phyloP scores from a whole-genome alignment of 2,329 filamentous ascomycete species.

The Fusarium sp. region DNA sequence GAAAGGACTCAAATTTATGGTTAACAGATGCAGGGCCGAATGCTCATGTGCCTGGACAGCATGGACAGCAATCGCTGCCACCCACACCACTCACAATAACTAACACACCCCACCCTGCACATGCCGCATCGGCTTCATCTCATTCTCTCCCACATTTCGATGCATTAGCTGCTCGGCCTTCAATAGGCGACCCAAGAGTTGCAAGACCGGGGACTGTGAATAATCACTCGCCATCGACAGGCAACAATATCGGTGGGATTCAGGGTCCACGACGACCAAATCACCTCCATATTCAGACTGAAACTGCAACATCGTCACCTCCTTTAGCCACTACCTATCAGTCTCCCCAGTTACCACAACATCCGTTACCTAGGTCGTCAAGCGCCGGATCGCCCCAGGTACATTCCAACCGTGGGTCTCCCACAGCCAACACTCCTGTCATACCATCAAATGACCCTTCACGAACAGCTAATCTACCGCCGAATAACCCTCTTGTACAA shows the following conservation, averaged over 20 bases:
- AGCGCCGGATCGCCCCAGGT: constrained; percentile 13
- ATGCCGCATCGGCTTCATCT: constrained; percentile 4
- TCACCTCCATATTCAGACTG: constrained; percentile 16
- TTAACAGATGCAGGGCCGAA: constrained; percentile 19
- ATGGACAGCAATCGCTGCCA: constrained; percentile 5
- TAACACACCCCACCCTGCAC: constrained; percentile 4
- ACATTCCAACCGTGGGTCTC: constrained; percentile 14
- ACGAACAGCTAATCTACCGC: constrained; percentile 13
- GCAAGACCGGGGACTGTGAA: constrained; percentile 16
- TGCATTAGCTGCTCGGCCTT: background rate
- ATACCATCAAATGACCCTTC: constrained; percentile 12
- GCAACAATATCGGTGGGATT: constrained; percentile 2
- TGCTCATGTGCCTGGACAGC: constrained; percentile 11
- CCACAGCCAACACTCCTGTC: constrained; percentile 5
- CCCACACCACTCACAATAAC: constrained; percentile 19
- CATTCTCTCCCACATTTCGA: constrained; percentile 24
- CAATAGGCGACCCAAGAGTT: constrained; percentile 7
- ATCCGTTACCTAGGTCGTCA: constrained; percentile 6
- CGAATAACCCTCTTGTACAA: constrained; percentile 14
- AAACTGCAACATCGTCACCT: background rate
- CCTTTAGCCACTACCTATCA: constrained; percentile 8
- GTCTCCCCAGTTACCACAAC: constrained; percentile 19
- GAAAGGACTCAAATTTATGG: constrained; percentile 16
- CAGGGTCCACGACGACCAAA: constrained; percentile 16
- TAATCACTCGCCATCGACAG: background rate